phyloP scores from a whole-genome alignment of 1,284 basidiomycete genomes.

The Sporisorium exsertum region DNA sequence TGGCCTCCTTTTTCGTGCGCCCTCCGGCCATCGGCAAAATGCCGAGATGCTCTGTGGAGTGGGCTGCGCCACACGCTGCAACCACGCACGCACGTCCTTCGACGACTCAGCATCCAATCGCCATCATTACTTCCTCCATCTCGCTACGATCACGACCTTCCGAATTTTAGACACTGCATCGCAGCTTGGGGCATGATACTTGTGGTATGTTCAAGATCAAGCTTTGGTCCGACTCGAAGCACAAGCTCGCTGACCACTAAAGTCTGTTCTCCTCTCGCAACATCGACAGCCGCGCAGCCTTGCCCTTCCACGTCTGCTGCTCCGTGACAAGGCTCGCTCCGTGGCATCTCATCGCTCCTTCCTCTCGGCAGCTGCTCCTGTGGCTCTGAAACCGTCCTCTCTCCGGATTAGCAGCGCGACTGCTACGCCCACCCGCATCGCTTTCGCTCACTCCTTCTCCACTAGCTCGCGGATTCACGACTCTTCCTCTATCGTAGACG shows the following conservation, averaged over 20 bases:
- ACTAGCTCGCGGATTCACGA: constrained; percentile 2
- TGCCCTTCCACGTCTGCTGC: constrained; percentile 39
- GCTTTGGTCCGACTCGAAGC: neutral
- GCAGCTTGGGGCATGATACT: constrained; percentile 44
- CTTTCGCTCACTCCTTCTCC: constrained; percentile 6
- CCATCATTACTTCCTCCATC: neutral
- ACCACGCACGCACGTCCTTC: constrained; percentile 3
- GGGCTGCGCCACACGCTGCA: neutral
- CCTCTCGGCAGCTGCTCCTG: neutral
- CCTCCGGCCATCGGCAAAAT: constrained; percentile 3
- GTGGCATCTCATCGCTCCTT: constrained; percentile 18
- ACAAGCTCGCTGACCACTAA: constrained; percentile 5
- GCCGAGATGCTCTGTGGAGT: constrained; percentile 3
- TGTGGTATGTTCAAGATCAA: constrained; percentile 6
- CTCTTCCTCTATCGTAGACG: constrained; percentile 20
- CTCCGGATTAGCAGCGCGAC: neutral
- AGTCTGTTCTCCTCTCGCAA: neutral
- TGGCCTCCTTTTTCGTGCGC: constrained; percentile 10
- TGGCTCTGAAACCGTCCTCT: neutral
- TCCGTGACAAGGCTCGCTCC: constrained; percentile 35
- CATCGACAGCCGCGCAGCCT: constrained; percentile 32
- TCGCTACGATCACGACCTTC: neutral
- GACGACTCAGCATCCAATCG: neutral
- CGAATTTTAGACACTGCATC: neutral
- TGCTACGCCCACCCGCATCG: neutral